Percentiles rank a stretch among this genome's conserved stretches.
Conservation (phyloP, 495 filamentous ascomycete genomes). For the Penicillium desertorum region DNA sequence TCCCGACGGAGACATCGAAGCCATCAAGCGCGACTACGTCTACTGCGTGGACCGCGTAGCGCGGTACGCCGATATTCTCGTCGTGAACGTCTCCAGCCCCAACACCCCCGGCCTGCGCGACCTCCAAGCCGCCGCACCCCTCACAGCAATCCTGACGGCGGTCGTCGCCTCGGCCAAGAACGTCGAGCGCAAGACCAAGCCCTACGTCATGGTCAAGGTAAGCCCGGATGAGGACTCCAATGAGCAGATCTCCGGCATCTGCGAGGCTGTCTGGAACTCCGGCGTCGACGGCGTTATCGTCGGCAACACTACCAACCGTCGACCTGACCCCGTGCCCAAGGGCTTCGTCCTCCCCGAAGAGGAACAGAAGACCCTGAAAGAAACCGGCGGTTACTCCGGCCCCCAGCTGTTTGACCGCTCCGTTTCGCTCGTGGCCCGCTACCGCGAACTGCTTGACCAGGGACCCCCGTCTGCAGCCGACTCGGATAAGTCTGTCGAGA, state of each 20-base stretch:
- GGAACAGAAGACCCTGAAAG: conserved; percentile 65
- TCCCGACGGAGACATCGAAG: conserved; percentile 76
- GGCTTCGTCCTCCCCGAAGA: conserved; percentile 61
- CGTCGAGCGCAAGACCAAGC: conserved; percentile 67
- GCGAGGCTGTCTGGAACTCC: conserved; percentile 75
- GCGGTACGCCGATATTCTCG: conserved; percentile 86
- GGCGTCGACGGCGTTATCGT: conserved; percentile 95
- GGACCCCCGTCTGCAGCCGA: conserved; percentile 20
- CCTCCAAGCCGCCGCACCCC: conserved; percentile 75
- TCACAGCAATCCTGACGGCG: conserved; percentile 74
- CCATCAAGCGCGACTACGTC: conserved; percentile 81
- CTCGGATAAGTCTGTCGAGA: conserved; percentile 13
- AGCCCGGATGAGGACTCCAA: conserved; percentile 89
- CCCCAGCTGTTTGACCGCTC: conserved; percentile 82
- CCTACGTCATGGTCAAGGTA: conserved; percentile 94
- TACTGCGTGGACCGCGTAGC: conserved; percentile 79
- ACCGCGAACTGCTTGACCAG: conserved; percentile 70
- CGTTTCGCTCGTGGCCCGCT: conserved; percentile 70
- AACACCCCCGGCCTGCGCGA: conserved; percentile 89
- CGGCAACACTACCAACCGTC: conserved; percentile 91
- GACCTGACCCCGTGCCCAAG: conserved; percentile 64
- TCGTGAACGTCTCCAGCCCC: conserved; percentile 95
- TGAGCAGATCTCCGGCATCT: conserved; percentile 80
- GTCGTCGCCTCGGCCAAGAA: conserved; percentile 75
- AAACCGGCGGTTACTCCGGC: conserved; percentile 88